Percentiles rank a stretch among this genome's conserved stretches.
These are phyloP conservation scores for Saccharomycodes ludwigii DNA, from an alignment of 805 yeast species.

Conservation along the genomic window DNA sequence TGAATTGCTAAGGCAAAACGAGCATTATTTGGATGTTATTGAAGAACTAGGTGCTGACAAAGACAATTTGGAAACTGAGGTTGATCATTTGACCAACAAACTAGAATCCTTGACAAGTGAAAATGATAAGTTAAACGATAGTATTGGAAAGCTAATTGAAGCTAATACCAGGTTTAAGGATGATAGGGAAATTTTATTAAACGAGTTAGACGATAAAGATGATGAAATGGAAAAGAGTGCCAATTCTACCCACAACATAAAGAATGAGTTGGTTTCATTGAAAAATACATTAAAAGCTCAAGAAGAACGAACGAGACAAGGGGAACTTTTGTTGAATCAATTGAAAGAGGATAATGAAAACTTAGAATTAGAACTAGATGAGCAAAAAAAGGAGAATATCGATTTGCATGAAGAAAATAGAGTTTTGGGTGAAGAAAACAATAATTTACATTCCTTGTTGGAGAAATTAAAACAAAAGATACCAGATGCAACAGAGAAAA, in stretches of 20 bases:
- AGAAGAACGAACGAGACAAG: constrained; percentile 20
- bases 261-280: constrained; percentile 9
- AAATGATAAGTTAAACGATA: constrained; percentile 39
- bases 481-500: constrained; percentile 39
- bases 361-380: constrained; percentile 25
- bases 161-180: constrained; percentile 26
- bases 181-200: constrained; percentile 16
- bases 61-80: constrained; percentile 37
- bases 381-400: constrained; percentile 39
- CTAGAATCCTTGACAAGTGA: constrained; percentile 51
- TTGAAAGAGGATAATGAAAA: constrained; percentile 19
- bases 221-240: constrained; percentile 8
- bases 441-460: constrained; percentile 35
- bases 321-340: constrained; percentile 26
- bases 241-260: constrained; percentile 1
- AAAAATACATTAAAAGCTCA: constrained; percentile 21
- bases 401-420: constrained; percentile 57
- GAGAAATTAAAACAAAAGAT: constrained; percentile 35
- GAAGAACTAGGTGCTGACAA: constrained; percentile 32
- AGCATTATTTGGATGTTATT: constrained; percentile 28
- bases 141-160: constrained; percentile 32
- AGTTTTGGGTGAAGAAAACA: constrained; percentile 43
- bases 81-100: constrained; percentile 42
- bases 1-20: constrained; percentile 30
- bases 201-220: constrained; percentile 11